These are phyloP conservation scores for Solanum sparsipilum DNA, from an alignment of 257 asterid genomes.

Conservation along the genomic window DNA sequence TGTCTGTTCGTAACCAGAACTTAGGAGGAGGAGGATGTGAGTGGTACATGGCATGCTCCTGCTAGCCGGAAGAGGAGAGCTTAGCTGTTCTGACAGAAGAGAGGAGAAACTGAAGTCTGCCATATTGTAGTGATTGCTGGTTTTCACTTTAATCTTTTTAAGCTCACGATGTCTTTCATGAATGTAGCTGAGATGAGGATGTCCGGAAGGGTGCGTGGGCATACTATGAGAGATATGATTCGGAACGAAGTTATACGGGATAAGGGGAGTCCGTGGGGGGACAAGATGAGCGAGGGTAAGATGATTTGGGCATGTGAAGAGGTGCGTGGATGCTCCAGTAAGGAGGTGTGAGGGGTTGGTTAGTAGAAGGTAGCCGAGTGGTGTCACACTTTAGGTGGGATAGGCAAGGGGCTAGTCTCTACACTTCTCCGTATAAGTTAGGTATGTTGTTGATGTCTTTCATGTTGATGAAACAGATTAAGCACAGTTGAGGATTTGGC, in stretches of 20 bases:
- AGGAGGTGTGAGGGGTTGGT: background rate
- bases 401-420: background rate
- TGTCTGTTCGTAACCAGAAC: background rate
- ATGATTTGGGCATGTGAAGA: background rate
- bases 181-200: background rate
- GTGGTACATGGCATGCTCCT: background rate
- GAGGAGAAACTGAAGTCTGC: background rate
- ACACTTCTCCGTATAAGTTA: background rate
- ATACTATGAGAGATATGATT: background rate
- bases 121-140: background rate
- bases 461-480: slow-evolving; percentile 48
- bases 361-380: background rate
- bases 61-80: background rate
- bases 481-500: slow-evolving; percentile 70
- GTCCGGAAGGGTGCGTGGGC: background rate
- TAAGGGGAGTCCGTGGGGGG: background rate
- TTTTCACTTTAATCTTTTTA: background rate
- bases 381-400: background rate
- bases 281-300: background rate
- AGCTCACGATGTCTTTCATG: slow-evolving; percentile 15
- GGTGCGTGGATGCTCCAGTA: background rate
- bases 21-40: background rate
- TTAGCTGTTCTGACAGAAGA: background rate
- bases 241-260: background rate
- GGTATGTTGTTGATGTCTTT: background rate